A percentile compares a stretch with the other conserved stretches of the same genome.
These are phyloP conservation scores for Stephania cephalantha DNA, from an alignment of 164 flowering plant species.

Conservation along the genomic window DNA sequence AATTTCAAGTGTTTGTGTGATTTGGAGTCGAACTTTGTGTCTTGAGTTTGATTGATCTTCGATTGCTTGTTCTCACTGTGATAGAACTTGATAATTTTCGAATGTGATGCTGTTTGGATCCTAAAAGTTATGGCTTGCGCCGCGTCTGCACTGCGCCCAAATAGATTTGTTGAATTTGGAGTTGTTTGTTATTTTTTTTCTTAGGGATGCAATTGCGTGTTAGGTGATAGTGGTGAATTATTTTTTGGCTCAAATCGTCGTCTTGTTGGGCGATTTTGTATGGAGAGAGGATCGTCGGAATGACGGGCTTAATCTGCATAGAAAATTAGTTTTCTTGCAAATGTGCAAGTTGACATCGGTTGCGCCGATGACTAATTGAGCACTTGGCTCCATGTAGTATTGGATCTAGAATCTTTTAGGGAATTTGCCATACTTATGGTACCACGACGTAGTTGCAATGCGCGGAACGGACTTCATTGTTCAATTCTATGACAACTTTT, in stretches of 20 bases:
- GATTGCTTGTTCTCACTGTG: neutral
- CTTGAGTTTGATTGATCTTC: neutral
- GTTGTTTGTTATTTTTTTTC: too few species aligned
- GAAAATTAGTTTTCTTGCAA: neutral
- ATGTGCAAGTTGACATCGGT: too few species aligned
- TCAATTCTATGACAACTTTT: neutral
- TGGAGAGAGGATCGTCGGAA: neutral
- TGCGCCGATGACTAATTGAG: neutral
- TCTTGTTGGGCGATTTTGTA: neutral
- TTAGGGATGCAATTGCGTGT: neutral
- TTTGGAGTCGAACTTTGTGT: neutral
- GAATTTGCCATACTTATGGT: neutral
- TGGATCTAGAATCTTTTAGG: neutral
- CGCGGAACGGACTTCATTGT: neutral
- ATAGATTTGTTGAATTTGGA: too few species aligned
- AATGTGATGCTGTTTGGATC: too few species aligned
- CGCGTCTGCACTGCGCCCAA: too few species aligned
- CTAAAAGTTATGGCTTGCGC: too few species aligned
- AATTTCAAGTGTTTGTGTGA: neutral
- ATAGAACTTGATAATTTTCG: too few species aligned
- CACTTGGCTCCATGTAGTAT: neutral
- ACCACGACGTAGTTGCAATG: neutral
- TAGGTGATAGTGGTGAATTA: neutral
- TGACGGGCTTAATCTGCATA: neutral
- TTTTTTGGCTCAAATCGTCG: neutral